These are phyloP conservation scores for Ostreobium quekettii DNA, from an alignment of 139 green algal genomes.

Conservation along the genomic window DNA sequence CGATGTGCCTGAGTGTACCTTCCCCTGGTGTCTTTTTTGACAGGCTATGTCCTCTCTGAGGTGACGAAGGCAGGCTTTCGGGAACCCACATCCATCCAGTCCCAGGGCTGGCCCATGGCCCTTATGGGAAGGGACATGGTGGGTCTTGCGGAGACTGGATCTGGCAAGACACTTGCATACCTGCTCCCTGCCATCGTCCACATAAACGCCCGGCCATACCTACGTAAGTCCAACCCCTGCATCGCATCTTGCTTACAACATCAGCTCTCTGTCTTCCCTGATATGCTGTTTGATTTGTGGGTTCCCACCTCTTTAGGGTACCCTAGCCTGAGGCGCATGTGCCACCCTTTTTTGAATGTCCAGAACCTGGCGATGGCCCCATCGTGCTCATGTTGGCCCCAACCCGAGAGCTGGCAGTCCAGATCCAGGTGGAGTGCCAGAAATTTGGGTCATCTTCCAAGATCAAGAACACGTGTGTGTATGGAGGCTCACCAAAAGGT, in stretches of 20 bases:
- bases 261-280: neutral
- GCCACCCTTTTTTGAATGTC: neutral
- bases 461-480: constrained; percentile 89
- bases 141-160: constrained; percentile 80
- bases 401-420: constrained; percentile 86
- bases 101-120: constrained; percentile 84
- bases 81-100: constrained; percentile 80
- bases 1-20: too few species aligned
- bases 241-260: neutral
- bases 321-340: neutral
- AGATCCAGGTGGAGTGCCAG: constrained; percentile 81
- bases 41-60: constrained; percentile 8
- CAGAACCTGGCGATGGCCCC: constrained; percentile 82
- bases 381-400: constrained; percentile 87
- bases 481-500: constrained; percentile 75
- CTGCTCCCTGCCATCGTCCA: constrained; percentile 81
- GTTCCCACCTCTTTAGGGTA: neutral
- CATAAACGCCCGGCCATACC: constrained; percentile 88
- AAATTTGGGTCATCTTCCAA: constrained; percentile 81
- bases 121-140: constrained; percentile 77
- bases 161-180: constrained; percentile 84
- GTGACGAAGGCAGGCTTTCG: constrained; percentile 53
- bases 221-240: constrained; percentile 35
- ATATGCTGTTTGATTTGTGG: neutral
- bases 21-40: too few species aligned